These are phyloP conservation scores for Sclerotinia minor DNA, from an alignment of 2,329 filamentous ascomycete genomes.

Conservation along the genomic window DNA sequence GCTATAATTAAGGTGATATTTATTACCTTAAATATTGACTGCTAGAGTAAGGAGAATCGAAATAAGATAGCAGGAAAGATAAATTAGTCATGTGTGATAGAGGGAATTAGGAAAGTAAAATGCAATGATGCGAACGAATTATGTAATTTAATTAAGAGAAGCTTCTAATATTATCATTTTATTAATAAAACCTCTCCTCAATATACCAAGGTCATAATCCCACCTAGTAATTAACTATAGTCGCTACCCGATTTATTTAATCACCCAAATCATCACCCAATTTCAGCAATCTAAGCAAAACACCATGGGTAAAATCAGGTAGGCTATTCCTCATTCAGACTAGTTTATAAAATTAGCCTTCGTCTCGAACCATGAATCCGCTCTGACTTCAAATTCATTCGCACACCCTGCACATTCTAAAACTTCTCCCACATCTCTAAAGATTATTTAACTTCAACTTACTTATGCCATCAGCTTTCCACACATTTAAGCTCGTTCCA, in stretches of 20 bases:
- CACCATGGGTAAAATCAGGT: background rate
- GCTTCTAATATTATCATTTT: background rate
- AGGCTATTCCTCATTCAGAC: background rate
- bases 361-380: conserved; percentile 18
- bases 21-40: background rate
- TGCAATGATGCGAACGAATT: background rate
- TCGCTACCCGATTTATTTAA: too few relatives aligned
- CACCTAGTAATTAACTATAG: background rate
- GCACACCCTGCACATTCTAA: conserved; percentile 11
- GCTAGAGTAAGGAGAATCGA: background rate
- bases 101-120: background rate
- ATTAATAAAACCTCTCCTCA: background rate
- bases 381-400: conserved; percentile 18
- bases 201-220: background rate
- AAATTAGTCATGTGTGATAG: background rate
- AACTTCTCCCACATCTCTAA: conserved; percentile 14
- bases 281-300: background rate
- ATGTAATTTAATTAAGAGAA: background rate
- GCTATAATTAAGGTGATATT: background rate
- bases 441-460: conserved; percentile 12
- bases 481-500: conserved; percentile 41
- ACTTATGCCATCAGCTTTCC: conserved; percentile 37
- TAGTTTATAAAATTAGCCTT: conserved; percentile 23
- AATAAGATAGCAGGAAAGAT: background rate
- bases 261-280: background rate